Evolutionary conservation across 2,329 filamentous ascomycete species (phyloP).

Genomic region (Cladosporium sp.): DNA sequence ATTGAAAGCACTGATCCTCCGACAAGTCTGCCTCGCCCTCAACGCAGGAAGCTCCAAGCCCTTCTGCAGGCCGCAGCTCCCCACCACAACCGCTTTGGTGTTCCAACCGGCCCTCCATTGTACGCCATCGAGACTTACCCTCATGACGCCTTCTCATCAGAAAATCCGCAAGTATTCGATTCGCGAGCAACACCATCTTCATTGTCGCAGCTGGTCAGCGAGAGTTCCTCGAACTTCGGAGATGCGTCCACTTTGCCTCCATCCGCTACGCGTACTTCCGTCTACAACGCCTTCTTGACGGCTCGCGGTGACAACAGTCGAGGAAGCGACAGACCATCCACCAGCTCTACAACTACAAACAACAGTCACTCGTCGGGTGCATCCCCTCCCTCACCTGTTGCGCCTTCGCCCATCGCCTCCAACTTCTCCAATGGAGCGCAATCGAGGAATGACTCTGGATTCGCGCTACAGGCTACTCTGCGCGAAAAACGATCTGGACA

Average conservation of each 20-base stretch:
- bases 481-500: conserved; percentile 93
- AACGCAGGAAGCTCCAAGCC: conserved; percentile 84
- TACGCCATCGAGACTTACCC: conserved; percentile 94
- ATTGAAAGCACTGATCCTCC: conserved; percentile 82
- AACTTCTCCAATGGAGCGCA: conserved; percentile 77
- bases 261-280: conserved; percentile 55
- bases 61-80: conserved; percentile 87
- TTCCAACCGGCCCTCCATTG: conserved; percentile 81
- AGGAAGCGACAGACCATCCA: conserved; percentile 71
- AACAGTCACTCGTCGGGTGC: conserved; percentile 37
- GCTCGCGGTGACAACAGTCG: conserved; percentile 66
- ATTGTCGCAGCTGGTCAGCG: conserved; percentile 80
- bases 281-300: conserved; percentile 90
- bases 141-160: conserved; percentile 83
- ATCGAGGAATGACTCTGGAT: conserved; percentile 90
- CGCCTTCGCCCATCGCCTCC: conserved; percentile 71
- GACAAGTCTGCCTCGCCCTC: conserved; percentile 78
- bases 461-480: conserved; percentile 79
- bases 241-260: conserved; percentile 54
- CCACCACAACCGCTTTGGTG: conserved; percentile 82
- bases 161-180: conserved; percentile 78
- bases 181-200: conserved; percentile 68
- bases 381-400: conserved; percentile 63
- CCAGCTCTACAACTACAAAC: conserved; percentile 57
- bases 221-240: conserved; percentile 87